These are phyloP conservation scores for Verticillium longisporum DNA, from an alignment of 2,329 filamentous ascomycete genomes.

Conservation along the genomic window DNA sequence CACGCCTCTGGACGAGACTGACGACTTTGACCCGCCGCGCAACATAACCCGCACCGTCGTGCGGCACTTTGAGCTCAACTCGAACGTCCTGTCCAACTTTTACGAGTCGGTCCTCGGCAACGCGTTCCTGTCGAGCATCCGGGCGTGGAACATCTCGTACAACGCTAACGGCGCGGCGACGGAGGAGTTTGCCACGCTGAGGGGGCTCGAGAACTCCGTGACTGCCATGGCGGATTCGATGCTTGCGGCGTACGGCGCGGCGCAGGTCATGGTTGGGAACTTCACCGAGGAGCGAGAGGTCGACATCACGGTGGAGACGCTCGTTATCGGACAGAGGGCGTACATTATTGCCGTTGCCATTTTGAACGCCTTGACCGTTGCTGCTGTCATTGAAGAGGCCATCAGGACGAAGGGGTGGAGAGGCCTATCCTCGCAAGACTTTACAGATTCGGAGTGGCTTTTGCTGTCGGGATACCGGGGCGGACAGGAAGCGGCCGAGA, in stretches of 20 bases:
- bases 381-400: not conserved
- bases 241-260: constrained; percentile 21
- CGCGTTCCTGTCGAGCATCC: constrained; percentile 24
- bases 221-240: constrained; percentile 14
- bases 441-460: not conserved
- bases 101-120: constrained; percentile 27
- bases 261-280: constrained; percentile 24
- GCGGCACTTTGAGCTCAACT: constrained; percentile 25
- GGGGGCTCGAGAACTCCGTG: constrained; percentile 11
- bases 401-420: constrained; percentile 1
- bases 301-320: constrained; percentile 10
- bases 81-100: constrained; percentile 27
- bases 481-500: not conserved
- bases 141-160: constrained; percentile 5
- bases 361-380: not conserved
- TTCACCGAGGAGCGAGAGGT: constrained; percentile 1
- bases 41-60: constrained; percentile 20
- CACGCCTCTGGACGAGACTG: constrained; percentile 11
- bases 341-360: constrained; percentile 1
- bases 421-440: not conserved
- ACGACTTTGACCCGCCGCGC: constrained; percentile 17
- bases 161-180: not conserved
- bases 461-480: not conserved
- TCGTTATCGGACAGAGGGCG: constrained; percentile 3
- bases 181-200: constrained; percentile 4